phyloP scores from a whole-genome alignment of 192 early-diverging fungal species.

The Linnemannia zychae region DNA sequence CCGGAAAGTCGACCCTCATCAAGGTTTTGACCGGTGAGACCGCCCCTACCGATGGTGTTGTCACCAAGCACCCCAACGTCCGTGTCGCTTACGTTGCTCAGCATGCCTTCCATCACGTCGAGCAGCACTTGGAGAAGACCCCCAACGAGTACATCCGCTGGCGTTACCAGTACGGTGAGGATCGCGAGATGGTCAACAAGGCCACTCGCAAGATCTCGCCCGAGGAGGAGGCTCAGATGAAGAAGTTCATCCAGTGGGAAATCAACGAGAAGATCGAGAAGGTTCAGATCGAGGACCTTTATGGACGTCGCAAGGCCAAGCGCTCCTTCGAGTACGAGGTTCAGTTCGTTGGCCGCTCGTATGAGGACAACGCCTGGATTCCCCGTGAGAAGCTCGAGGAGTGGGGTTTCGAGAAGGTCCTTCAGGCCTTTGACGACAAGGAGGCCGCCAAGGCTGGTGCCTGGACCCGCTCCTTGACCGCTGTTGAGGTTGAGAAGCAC shows the following conservation, averaged over 20 bases:
- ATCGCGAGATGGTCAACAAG: constrained; percentile 84
- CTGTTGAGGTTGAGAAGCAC: constrained; percentile 78
- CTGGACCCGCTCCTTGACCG: constrained; percentile 79
- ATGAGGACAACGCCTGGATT: constrained; percentile 81
- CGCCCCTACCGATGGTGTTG: constrained; percentile 75
- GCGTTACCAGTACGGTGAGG: constrained; percentile 83
- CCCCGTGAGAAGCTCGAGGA: constrained; percentile 77
- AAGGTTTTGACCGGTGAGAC: constrained; percentile 86
- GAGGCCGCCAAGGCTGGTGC: constrained; percentile 83
- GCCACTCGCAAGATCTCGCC: constrained; percentile 76
- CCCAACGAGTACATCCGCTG: constrained; percentile 77
- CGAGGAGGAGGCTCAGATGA: constrained; percentile 68
- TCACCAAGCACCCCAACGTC: constrained; percentile 88
- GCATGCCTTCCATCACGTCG: constrained; percentile 90
- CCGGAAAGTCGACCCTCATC: constrained; percentile 61
- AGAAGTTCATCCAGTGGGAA: constrained; percentile 60
- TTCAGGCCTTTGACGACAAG: constrained; percentile 59
- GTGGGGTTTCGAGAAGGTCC: constrained; percentile 86
- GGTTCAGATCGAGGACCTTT: constrained; percentile 65
- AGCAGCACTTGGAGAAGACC: constrained; percentile 79
- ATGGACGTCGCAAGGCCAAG: constrained; percentile 80
- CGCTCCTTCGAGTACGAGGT: constrained; percentile 75
- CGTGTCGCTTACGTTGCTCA: constrained; percentile 89
- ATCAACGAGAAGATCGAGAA: constrained; percentile 63
- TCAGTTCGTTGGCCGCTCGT: constrained; percentile 82